Percentiles rank a stretch among this genome's conserved stretches.
phyloP scores from a whole-genome alignment of 169 alveolate species.

The Plasmodium coatneyi region DNA sequence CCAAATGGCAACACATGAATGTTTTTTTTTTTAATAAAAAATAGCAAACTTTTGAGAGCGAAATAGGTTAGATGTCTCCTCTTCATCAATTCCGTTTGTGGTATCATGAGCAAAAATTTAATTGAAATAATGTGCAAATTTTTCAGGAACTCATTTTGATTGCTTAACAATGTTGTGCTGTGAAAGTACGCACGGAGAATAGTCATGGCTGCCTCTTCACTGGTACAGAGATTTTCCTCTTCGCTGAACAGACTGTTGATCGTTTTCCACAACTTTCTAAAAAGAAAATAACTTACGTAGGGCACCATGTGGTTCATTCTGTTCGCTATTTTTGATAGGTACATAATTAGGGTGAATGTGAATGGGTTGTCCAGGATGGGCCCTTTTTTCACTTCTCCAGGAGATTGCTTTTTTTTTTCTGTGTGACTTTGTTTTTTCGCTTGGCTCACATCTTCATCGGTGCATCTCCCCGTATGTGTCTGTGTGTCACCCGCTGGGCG shows the following conservation, averaged over 20 bases:
- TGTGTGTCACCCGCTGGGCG: not conserved
- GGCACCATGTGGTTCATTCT: conserved; percentile 13
- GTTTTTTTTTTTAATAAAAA: conserved; percentile 28
- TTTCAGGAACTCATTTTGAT: not conserved
- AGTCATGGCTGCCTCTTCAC: conserved; percentile 1
- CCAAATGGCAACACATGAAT: not conserved
- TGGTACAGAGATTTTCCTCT: not conserved
- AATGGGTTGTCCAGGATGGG: conserved; percentile 5
- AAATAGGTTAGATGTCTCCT: conserved; percentile 13
- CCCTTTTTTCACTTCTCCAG: not conserved
- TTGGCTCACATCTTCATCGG: not conserved
- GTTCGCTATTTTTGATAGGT: conserved; percentile 9
- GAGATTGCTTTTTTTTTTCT: not conserved
- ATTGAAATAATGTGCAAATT: conserved; percentile 27
- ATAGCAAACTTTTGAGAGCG: conserved; percentile 36
- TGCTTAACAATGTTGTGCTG: conserved; percentile 32
- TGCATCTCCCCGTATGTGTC: not conserved
- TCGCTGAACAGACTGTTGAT: not conserved
- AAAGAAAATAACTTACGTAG: conserved; percentile 59
- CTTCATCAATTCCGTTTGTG: conserved; percentile 20
- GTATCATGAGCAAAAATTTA: conserved; percentile 13
- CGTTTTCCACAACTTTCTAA: conserved; percentile 8
- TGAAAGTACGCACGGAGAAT: conserved; percentile 11
- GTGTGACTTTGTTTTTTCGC: not conserved
- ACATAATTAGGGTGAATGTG: conserved; percentile 6